Conservation (phyloP, 768 basidiomycete genomes). For the Xerocomellus amylosporus region DNA sequence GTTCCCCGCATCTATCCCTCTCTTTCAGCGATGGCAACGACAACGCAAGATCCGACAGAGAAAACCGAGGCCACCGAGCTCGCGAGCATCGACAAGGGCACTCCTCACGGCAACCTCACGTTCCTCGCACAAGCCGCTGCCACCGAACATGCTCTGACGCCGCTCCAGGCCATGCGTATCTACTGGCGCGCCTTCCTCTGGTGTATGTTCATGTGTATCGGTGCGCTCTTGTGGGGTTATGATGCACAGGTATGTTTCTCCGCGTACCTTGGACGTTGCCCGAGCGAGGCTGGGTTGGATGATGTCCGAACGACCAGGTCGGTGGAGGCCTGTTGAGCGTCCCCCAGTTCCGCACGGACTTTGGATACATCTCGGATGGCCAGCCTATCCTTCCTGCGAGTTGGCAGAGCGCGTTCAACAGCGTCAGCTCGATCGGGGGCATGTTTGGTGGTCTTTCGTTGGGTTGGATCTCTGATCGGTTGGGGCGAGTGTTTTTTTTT, state of each 20-base stretch:
- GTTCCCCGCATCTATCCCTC: neutral
- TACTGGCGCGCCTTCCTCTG: conserved; percentile 27
- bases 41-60: neutral
- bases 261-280: neutral
- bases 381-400: conserved; percentile 21
- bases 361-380: conserved; percentile 13
- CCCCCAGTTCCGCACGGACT: conserved; percentile 27
- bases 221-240: conserved; percentile 27
- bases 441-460: conserved; percentile 28
- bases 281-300: neutral
- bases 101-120: conserved; percentile 10
- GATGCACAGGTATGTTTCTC: conserved; percentile 20
- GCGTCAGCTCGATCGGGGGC: conserved; percentile 23
- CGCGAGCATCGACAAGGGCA: conserved; percentile 9
- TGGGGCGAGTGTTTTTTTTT: conserved; percentile 12
- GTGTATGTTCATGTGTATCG: conserved; percentile 26
- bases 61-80: conserved; percentile 5
- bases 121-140: conserved; percentile 24
- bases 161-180: conserved; percentile 19
- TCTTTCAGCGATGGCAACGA: conserved; percentile 3
- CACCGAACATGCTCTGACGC: conserved; percentile 18
- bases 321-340: conserved; percentile 22
- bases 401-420: conserved; percentile 31
- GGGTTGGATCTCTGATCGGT: conserved; percentile 22
- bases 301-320: conserved; percentile 8